Conservation (phyloP, 768 basidiomycete genomes). For the Lyophyllum decastes region DNA sequence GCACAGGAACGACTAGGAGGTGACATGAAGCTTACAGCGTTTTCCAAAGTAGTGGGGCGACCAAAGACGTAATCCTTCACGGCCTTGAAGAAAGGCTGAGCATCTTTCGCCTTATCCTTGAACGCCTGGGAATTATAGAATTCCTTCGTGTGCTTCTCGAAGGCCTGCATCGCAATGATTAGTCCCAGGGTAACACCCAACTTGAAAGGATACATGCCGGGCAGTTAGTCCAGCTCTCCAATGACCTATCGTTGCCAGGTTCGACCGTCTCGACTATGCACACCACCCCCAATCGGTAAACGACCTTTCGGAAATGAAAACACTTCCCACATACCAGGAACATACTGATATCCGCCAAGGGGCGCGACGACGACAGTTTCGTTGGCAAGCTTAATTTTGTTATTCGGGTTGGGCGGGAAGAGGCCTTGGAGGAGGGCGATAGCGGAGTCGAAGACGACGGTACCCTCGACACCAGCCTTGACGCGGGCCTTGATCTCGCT, state of each 20-base stretch:
- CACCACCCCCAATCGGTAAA: slow-evolving; percentile 1
- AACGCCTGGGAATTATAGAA: slow-evolving; percentile 68
- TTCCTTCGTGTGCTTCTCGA: slow-evolving; percentile 60
- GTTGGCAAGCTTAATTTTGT: slow-evolving; percentile 79
- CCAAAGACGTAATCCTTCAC: slow-evolving; percentile 75
- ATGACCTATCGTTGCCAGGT: slow-evolving; percentile 76
- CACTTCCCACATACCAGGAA: slow-evolving; percentile 54
- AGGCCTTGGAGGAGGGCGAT: slow-evolving; percentile 85
- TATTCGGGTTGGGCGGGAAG: slow-evolving; percentile 76
- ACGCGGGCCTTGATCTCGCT: slow-evolving; percentile 73
- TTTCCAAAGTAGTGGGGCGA: slow-evolving; percentile 64
- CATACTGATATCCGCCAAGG: slow-evolving; percentile 83
- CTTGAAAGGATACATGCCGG: slow-evolving; percentile 33
- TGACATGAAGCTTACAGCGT: slow-evolving; percentile 50
- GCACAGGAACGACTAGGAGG: background rate
- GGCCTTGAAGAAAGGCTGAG: slow-evolving; percentile 64
- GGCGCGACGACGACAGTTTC: slow-evolving; percentile 72
- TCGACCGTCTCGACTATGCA: slow-evolving; percentile 81
- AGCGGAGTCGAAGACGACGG: slow-evolving; percentile 85
- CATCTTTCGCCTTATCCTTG: slow-evolving; percentile 57
- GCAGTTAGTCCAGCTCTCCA: slow-evolving; percentile 77
- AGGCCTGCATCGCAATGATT: slow-evolving; percentile 41
- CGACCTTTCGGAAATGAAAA: background rate
- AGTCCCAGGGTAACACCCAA: background rate
- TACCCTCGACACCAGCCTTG: slow-evolving; percentile 83